Base-by-base conservation (phyloP, 331 rosid genomes). In the Malus hybrid region DNA sequence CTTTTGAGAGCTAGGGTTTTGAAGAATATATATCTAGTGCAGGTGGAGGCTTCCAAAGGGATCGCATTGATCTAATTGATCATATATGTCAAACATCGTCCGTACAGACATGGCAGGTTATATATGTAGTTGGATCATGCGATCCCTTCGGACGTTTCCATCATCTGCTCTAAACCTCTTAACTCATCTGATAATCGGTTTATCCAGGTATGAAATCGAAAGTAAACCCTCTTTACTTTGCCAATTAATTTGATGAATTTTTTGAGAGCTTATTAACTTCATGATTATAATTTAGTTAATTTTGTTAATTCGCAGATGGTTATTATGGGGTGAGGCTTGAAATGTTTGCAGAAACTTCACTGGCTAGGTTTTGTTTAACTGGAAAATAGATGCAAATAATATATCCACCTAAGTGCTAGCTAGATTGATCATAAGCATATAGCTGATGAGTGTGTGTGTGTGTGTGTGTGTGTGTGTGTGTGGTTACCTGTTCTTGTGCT, bases 11-110 rank as follows among this genome's bases (percentile, higher is more conserved):
- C 9, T 52, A 15, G 20, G 27, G n/a, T 28, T 31, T 64, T 8
- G 5, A 2, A 16, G 34, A 36, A 29, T 28, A 79, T 69, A 52
- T 39, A 18, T 83, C 46, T 39, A 85, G 87, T 65, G 93, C 81
- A 61, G 90, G 79, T 91, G 90, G 93, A 85, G 71, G 83, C 73
- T 88, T 91, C 96, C 96, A 89, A 91, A 91, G 96, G 96, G 96
- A 91, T 91, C 92, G 93, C 96, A 91, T 90, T 91, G 96, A 88
- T 91, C 93, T 86, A 64, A 85, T 82, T 15, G 44, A 44, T 2
- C 20, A 52, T 18, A 16, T 16, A 52, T 52, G 57, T 52, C 20
- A 52, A 52, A 52, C 57, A 16, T 52, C 57, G 19, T 52, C 57
- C 10, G 10, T 6, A 52, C 20, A 52, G 57, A 52, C 57, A 15